These are phyloP conservation scores for Nepenthes mirabilis DNA, from an alignment of 148 eudicot genomes.

Conservation along the genomic window DNA sequence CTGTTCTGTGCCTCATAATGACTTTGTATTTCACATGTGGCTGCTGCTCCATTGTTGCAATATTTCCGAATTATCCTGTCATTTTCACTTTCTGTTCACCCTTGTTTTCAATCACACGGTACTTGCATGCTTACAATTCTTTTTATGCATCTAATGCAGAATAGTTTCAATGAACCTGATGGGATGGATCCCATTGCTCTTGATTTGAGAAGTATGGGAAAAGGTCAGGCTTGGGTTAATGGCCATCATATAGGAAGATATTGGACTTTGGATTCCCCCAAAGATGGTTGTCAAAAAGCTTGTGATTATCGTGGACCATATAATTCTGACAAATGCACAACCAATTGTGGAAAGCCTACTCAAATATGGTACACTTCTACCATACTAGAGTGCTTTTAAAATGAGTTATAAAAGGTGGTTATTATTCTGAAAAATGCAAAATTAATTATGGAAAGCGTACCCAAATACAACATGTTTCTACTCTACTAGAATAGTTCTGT, in stretches of 20 bases:
- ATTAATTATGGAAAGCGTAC: too few species aligned
- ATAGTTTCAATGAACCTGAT: conserved; percentile 59
- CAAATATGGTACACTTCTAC: conserved; percentile 52
- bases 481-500: too few species aligned
- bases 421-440: too few species aligned
- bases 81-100: not conserved
- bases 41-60: not conserved
- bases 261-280: conserved; percentile 57
- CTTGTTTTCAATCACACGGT: not conserved
- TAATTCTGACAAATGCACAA: conserved; percentile 58
- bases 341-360: conserved; percentile 86
- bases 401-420: too few species aligned
- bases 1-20: too few species aligned
- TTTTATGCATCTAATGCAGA: conserved; percentile 18
- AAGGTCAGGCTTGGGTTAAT: conserved; percentile 96
- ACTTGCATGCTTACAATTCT: not conserved
- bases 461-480: too few species aligned
- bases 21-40: not conserved
- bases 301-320: conserved; percentile 88
- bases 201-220: conserved; percentile 79
- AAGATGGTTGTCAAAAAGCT: conserved; percentile 53
- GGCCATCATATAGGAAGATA: conserved; percentile 94
- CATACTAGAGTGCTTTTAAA: not conserved
- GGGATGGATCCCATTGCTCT: conserved; percentile 76
- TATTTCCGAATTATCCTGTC: not conserved